A percentile compares a stretch with the other conserved stretches of the same genome.
Conservation (phyloP, 768 basidiomycete species). For the Pholiota molesta region DNA sequence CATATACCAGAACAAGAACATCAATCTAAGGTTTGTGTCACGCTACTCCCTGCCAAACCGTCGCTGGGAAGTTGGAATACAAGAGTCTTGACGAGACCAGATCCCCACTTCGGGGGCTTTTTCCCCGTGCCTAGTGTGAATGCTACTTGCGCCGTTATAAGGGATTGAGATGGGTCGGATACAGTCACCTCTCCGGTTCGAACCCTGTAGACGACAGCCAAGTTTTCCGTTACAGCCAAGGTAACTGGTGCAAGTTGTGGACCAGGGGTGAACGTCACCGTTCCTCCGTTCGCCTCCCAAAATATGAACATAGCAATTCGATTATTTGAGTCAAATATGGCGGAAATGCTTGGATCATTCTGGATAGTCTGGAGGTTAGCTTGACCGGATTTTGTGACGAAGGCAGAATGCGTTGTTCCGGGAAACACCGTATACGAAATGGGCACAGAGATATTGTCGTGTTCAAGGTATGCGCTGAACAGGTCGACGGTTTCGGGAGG, state of each 20-base stretch:
- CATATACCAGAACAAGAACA: background rate
- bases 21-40: slow-evolving; percentile 27
- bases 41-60: slow-evolving; percentile 55
- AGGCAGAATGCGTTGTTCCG: slow-evolving; percentile 41
- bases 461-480: slow-evolving; percentile 65
- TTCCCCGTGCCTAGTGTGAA: slow-evolving; percentile 31
- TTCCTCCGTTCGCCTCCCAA: slow-evolving; percentile 54
- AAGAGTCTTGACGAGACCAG: slow-evolving; percentile 29
- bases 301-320: slow-evolving; percentile 53
- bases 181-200: slow-evolving; percentile 50
- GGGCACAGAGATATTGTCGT: slow-evolving; percentile 35
- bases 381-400: slow-evolving; percentile 38
- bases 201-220: slow-evolving; percentile 46
- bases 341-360: slow-evolving; percentile 53
- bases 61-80: slow-evolving; percentile 46
- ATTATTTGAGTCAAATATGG: slow-evolving; percentile 47
- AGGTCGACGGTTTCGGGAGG: slow-evolving; percentile 61
- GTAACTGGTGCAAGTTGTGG: slow-evolving; percentile 28
- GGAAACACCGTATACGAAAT: slow-evolving; percentile 62
- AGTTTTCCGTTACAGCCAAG: slow-evolving; percentile 41
- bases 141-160: slow-evolving; percentile 38
- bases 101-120: slow-evolving; percentile 30
- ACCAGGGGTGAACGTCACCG: slow-evolving; percentile 36
- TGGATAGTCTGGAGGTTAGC: slow-evolving; percentile 38
- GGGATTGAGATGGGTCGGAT: slow-evolving; percentile 67